These are phyloP conservation scores for Hypoxylon sp. DNA, from an alignment of 2,329 filamentous ascomycete genomes.

Conservation along the genomic window DNA sequence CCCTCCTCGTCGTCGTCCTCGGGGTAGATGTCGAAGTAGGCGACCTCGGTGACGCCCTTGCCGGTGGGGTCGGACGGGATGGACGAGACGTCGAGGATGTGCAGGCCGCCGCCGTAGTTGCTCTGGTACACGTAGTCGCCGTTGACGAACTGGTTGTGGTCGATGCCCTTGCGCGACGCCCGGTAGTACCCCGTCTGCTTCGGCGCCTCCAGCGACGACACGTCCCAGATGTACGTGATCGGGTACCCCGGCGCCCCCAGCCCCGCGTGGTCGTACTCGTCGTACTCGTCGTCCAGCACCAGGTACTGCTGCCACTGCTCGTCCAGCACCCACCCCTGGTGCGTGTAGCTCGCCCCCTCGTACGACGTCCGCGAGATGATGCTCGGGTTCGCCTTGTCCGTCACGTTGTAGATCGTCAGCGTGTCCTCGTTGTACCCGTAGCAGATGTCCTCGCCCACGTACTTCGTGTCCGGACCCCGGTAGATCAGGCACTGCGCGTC, in stretches of 20 bases:
- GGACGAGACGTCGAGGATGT: constrained; percentile 55
- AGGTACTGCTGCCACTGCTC: constrained; percentile 56
- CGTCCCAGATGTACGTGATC: constrained; percentile 64
- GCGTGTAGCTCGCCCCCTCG: constrained; percentile 67
- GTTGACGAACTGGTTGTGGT: constrained; percentile 61
- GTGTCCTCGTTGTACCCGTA: constrained; percentile 70
- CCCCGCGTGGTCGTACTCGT: constrained; percentile 60
- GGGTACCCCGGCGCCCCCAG: constrained; percentile 57
- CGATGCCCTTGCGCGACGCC: constrained; percentile 57
- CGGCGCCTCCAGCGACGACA: constrained; percentile 58
- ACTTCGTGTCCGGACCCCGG: constrained; percentile 63
- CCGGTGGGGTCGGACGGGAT: constrained; percentile 53
- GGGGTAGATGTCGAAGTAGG: constrained; percentile 63
- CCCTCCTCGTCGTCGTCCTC: constrained; percentile 60
- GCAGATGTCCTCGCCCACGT: constrained; percentile 66
- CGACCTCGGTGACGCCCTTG: constrained; percentile 55
- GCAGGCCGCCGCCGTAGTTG: constrained; percentile 61
- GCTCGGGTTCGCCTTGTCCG: constrained; percentile 59
- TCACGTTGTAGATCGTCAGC: constrained; percentile 66
- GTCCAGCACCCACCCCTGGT: constrained; percentile 67
- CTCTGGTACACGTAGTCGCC: constrained; percentile 60
- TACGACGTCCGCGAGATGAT: constrained; percentile 68
- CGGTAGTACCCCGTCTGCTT: constrained; percentile 60
- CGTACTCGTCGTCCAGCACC: constrained; percentile 65
- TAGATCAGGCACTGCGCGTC: constrained; percentile 73